phyloP scores from a whole-genome alignment of 768 basidiomycete species.

The Exidia glandulosa region DNA sequence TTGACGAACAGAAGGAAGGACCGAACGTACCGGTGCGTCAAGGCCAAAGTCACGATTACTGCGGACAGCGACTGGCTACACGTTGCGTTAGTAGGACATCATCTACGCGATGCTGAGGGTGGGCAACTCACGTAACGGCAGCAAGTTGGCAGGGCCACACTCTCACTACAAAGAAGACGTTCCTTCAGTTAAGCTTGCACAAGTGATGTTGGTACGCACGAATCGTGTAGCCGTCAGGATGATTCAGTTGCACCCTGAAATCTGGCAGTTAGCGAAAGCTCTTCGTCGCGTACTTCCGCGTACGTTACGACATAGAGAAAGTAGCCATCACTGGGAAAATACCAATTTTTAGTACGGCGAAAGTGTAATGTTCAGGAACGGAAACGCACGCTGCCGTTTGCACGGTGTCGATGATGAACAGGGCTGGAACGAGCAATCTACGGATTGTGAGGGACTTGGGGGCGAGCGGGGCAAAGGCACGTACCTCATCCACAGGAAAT shows the following conservation, averaged over 20 bases:
- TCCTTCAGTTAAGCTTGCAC: background rate
- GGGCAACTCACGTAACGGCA: background rate
- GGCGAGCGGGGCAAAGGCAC: background rate
- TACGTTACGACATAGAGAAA: background rate
- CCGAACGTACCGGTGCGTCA: background rate
- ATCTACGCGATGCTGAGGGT: background rate
- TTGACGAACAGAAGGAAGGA: background rate
- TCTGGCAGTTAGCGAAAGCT: background rate
- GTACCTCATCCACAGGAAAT: background rate
- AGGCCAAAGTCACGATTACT: background rate
- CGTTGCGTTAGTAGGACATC: background rate
- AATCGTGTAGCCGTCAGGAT: background rate
- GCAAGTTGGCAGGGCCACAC: background rate
- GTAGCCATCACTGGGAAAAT: background rate
- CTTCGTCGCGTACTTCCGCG: background rate
- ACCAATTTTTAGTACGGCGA: background rate
- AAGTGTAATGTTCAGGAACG: background rate
- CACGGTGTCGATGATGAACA: background rate
- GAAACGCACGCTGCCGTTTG: background rate
- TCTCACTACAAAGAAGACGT: background rate
- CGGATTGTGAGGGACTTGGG: background rate
- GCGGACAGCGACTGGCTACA: background rate
- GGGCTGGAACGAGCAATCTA: background rate
- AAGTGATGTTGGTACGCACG: background rate
- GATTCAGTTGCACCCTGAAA: background rate